These are phyloP conservation scores for Lepidium aucheri DNA, from an alignment of 345 rosid species.

Conservation along the genomic window DNA sequence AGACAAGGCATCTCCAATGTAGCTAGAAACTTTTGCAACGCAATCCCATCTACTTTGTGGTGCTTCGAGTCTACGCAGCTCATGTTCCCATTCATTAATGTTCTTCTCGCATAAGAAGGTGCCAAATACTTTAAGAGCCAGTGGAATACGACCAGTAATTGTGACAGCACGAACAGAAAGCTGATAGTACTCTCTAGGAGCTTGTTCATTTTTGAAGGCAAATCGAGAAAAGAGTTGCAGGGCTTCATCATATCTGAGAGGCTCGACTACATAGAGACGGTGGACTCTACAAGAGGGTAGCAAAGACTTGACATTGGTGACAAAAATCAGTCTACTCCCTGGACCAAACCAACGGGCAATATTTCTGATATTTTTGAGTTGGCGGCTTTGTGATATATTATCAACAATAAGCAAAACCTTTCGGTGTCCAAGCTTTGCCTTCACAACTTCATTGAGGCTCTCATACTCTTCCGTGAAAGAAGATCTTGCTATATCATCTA, in stretches of 20 bases:
- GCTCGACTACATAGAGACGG: background rate
- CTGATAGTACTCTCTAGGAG: background rate
- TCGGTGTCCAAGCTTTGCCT: constrained; percentile 6
- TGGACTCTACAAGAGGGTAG: background rate
- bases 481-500: background rate
- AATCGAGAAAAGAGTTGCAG: background rate
- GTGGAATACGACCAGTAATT: constrained; percentile 12
- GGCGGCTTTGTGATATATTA: background rate
- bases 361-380: background rate
- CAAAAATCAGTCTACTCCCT: constrained; percentile 8
- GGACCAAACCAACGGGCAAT: background rate
- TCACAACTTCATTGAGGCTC: background rate
- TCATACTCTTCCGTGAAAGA: no score
- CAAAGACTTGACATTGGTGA: background rate
- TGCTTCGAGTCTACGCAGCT: constrained; percentile 2
- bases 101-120: background rate
- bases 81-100: constrained; percentile 12
- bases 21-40: background rate
- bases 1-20: background rate
- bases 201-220: background rate
- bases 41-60: background rate
- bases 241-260: background rate
- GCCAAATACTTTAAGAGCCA: constrained; percentile 29
- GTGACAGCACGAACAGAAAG: background rate
- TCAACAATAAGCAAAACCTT: constrained; percentile 8